phyloP scores from a whole-genome alignment of 345 rosid genomes.

The Eucalyptus tenuipes region DNA sequence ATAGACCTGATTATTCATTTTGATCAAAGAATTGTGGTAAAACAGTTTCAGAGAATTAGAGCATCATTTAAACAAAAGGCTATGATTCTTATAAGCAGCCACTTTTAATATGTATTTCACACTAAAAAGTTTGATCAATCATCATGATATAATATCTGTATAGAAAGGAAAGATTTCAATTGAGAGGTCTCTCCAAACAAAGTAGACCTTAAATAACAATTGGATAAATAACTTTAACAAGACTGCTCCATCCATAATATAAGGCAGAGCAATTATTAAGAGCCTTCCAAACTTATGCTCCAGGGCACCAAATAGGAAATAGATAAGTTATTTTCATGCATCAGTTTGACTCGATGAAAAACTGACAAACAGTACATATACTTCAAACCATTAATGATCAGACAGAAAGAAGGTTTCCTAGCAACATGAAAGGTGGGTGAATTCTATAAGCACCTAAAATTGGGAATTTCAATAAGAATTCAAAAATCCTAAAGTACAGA shows the following conservation, averaged over 20 bases:
- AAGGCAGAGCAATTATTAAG: neutral
- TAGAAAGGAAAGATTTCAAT: neutral
- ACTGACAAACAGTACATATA: neutral
- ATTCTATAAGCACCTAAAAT: neutral
- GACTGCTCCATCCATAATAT: neutral
- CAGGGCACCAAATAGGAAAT: neutral
- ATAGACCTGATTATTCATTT: slow-evolving; percentile 15
- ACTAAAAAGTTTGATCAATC: neutral
- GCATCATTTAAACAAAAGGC: neutral
- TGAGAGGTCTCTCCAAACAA: neutral
- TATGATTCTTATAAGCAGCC: neutral
- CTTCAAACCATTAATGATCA: neutral
- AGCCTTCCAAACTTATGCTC: neutral
- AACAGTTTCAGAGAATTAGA: neutral
- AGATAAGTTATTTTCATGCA: neutral
- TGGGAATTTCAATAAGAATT: neutral
- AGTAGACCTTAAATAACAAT: neutral
- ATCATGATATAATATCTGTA: neutral
- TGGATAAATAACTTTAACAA: neutral
- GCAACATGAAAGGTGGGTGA: neutral
- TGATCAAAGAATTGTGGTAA: neutral
- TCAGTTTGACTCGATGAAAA: neutral
- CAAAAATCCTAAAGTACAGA: neutral
- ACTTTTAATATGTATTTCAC: neutral
- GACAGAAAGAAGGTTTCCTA: neutral